Evolutionary conservation across 2,329 filamentous ascomycete species (phyloP), one percentile per base, ranked within the genome.

Genomic region (Aureobasidium sp.): DNA sequence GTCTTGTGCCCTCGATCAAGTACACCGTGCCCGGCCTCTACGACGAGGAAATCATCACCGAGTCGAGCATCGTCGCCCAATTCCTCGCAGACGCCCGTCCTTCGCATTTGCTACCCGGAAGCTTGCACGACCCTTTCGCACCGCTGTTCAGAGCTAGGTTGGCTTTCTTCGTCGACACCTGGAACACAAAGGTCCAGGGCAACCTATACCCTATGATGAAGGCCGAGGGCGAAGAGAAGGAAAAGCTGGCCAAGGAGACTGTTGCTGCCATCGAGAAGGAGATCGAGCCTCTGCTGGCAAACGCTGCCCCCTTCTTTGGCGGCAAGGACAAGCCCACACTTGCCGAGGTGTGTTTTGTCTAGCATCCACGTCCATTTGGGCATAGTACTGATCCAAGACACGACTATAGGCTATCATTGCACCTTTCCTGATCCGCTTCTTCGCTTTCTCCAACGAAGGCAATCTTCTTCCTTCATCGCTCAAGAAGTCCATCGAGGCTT

Each of bases 151-250:
- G 89, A 35, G 89, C 89, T 0, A 79, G 82, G 59, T 81, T 90
- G 66, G 78, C 77, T 62, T 89, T 89, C 73, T 92, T 94, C 69
- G 81, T 83, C 46, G 88, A 91, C 66, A 80, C 87, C 0, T 91
- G 81, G 77, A 77, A 81, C 65, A 78, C 73, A 68, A 90, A 90
- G 70, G 77, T 85, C 55, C 76, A 80, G 8, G 66, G 74, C 0
- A 69, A 75, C 42, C 71, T 81, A 37, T 75, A 77, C 62, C 78
- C 78, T 62, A 69, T 77, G 13, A 63, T 82, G n/a, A 71, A 76
- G 5, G 75, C 81, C 0, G 74, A 78, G 49, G 69, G 70, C 17
- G 72, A 79, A 1, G 84, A 84, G 49, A 76, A 78, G 5, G 76
- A 80, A 1, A 74, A 74, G 2, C 69, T 80, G 3, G 75, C 72